These are phyloP conservation scores for Fusarium sp. DNA, from an alignment of 2,329 filamentous ascomycete genomes.

Conservation along the genomic window DNA sequence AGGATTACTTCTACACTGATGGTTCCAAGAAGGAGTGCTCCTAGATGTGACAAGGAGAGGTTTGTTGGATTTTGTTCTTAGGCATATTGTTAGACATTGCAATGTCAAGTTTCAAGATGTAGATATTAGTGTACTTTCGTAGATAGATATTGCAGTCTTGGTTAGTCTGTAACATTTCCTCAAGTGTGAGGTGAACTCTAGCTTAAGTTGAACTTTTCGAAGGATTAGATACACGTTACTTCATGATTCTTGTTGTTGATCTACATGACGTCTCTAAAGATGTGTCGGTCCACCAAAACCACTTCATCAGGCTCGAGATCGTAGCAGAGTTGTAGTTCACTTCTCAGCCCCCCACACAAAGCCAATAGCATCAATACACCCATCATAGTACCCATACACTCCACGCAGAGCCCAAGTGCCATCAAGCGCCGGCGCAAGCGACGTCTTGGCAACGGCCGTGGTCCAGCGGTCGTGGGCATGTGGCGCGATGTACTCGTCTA, in stretches of 20 bases:
- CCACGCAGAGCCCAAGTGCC: background rate
- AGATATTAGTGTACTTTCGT: background rate
- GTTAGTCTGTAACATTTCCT: background rate
- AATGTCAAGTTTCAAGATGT: background rate
- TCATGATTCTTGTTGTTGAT: background rate
- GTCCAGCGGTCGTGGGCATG: background rate
- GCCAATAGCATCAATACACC: background rate
- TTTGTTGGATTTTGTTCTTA: background rate
- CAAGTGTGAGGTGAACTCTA: background rate
- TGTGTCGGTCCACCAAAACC: background rate
- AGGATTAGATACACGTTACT: background rate
- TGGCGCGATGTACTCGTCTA: background rate
- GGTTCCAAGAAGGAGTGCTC: background rate
- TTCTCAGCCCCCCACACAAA: background rate
- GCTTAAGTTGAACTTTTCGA: background rate
- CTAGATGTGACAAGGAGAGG: background rate
- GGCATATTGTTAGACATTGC: background rate
- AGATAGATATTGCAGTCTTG: background rate
- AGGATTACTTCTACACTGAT: conserved; percentile 7
- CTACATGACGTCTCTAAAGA: background rate
- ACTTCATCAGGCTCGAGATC: background rate
- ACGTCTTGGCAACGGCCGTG: background rate
- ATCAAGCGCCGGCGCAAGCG: background rate
- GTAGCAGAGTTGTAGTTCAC: background rate
- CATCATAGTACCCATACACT: background rate